Conservation (phyloP, 1,284 basidiomycete species). For the Waitea zeae region DNA sequence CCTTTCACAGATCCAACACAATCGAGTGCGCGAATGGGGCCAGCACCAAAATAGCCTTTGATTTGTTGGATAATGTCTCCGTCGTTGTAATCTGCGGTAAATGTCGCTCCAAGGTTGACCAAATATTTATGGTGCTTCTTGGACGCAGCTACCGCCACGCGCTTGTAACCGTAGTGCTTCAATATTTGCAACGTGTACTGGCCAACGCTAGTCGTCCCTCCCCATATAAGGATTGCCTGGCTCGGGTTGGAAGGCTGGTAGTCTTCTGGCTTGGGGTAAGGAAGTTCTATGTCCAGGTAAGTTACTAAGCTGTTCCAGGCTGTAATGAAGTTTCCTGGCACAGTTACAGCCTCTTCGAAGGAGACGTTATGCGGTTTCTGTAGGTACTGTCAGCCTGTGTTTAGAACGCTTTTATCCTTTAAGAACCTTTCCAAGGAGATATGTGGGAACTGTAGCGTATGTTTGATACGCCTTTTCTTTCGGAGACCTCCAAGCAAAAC, state of each 20-base stretch:
- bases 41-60: too few relatives aligned
- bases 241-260: constrained; percentile 15
- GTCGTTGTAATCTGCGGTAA: constrained; percentile 32
- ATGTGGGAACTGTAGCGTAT: too few relatives aligned
- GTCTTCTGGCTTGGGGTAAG: constrained; percentile 18
- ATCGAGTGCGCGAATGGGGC: constrained; percentile 25
- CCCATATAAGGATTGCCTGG: constrained; percentile 31
- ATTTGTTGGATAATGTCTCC: constrained; percentile 21
- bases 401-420: too few relatives aligned
- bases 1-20: constrained; percentile 20
- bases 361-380: constrained; percentile 24
- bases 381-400: too few relatives aligned
- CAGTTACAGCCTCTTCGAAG: constrained; percentile 23
- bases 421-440: too few relatives aligned
- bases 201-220: constrained; percentile 36
- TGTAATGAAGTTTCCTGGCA: constrained; percentile 33
- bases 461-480: too few relatives aligned
- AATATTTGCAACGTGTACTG: constrained; percentile 39
- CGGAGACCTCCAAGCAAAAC: too few relatives aligned
- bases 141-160: constrained; percentile 34
- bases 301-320: constrained; percentile 22
- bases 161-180: constrained; percentile 29
- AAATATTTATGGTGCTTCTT: constrained; percentile 26
- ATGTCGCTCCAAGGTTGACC: constrained; percentile 26
- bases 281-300: constrained; percentile 22